Percentiles rank a stretch among this genome's conserved stretches.
Conservation (phyloP, 768 basidiomycete genomes). For the Paxillus ammoniavirescens region DNA sequence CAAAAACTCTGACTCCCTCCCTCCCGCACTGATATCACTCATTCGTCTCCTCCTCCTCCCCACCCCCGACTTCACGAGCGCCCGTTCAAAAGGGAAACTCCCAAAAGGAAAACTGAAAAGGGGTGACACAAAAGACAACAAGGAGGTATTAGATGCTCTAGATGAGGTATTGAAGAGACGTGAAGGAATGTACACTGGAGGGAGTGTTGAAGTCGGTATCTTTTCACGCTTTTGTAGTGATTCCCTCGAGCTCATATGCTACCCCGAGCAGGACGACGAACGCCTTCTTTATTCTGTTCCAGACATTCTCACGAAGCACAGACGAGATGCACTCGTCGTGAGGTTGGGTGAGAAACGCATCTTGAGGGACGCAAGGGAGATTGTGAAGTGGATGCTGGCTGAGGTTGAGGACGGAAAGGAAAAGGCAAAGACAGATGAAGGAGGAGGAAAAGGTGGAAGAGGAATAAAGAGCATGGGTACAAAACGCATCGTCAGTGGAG, state of each 20-base stretch:
- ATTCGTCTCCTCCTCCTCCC: conserved; percentile 59
- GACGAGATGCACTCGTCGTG: conserved; percentile 65
- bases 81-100: conserved; percentile 59
- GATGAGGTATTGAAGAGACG: conserved; percentile 49
- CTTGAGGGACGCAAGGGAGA: conserved; percentile 34
- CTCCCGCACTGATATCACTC: conserved; percentile 65
- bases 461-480: neutral
- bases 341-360: conserved; percentile 81
- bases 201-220: conserved; percentile 41
- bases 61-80: conserved; percentile 57
- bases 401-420: conserved; percentile 6
- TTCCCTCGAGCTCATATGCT: neutral
- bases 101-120: conserved; percentile 60
- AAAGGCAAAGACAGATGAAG: conserved; percentile 1
- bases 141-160: conserved; percentile 43
- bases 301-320: conserved; percentile 39
- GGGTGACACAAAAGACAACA: conserved; percentile 3
- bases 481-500: conserved; percentile 16
- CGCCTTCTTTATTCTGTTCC: conserved; percentile 30
- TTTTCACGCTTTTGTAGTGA: neutral
- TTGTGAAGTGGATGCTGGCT: conserved; percentile 5
- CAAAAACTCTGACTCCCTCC: conserved; percentile 52
- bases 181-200: conserved; percentile 37
- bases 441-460: neutral
- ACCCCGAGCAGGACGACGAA: conserved; percentile 49